Evolutionary conservation across 352 stramenopile genomes (phyloP).

Genomic region (Globisporangium recalcitrans): DNA sequence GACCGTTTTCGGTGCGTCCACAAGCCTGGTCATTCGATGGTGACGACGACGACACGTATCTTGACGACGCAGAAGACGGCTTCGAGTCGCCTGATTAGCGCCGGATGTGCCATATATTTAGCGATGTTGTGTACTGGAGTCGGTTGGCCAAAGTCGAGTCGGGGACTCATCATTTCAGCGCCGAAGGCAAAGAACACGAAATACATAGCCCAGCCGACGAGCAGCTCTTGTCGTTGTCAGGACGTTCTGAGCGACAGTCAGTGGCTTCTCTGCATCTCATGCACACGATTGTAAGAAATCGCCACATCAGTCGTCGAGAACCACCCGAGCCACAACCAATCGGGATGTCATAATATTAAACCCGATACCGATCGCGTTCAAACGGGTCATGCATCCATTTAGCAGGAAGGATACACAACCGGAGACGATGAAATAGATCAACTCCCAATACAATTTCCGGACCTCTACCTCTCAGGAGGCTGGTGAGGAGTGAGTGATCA

Average conservation of each 20-base stretch:
- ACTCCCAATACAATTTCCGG: neutral
- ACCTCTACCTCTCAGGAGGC: neutral
- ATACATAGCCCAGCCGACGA: no score
- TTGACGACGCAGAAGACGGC: neutral
- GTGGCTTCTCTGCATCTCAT: neutral
- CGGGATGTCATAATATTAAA: neutral
- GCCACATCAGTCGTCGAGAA: no score
- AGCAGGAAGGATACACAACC: no score
- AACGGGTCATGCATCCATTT: neutral
- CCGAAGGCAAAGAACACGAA: no score
- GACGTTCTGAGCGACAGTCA: neutral
- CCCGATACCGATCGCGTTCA: neutral
- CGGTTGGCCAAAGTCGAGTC: no score
- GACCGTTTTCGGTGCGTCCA: neutral
- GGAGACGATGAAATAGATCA: neutral
- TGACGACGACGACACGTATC: neutral
- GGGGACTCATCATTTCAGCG: no score
- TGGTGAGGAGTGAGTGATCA: neutral
- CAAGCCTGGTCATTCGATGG: neutral
- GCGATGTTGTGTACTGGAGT: neutral
- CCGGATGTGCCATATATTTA: neutral
- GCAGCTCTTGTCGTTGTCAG: no score
- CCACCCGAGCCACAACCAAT: neutral
- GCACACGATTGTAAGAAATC: neutral
- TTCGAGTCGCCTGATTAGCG: neutral